Base-by-base conservation (phyloP, 176 grass and related monocot genomes). In the Musa schizocarpa region DNA sequence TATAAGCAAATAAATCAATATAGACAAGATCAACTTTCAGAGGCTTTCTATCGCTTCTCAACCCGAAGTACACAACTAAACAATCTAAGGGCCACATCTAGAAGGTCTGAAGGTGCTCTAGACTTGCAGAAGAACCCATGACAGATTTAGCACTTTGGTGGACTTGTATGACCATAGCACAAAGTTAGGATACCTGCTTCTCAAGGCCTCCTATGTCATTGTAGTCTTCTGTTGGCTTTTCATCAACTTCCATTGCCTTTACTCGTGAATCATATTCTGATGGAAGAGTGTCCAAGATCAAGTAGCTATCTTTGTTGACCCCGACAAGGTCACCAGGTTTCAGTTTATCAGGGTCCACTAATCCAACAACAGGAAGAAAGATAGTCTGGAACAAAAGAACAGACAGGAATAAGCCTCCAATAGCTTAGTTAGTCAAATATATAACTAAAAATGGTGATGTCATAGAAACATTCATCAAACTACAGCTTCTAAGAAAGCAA, bases 161-260 rank as follows among this genome's bases (percentile, higher is more conserved):
- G 8, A 51, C 17, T 21, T 11, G 19, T 11, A 70, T 70, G 34
- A 19, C 21, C 8, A 21, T 20, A 70, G 50, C 34, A 24, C 29
- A 69, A 50, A 51, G 8, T 50, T 21, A 21, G 62, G 63, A 57
- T 85, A 96, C 92, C 89, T 96, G 81, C 66, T 96, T 92, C 61
- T 96, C 92, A 71, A 92, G 92, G 34, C 92, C 92, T 66, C 92
- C 92, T 58, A 96, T 88, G 57, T 96, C 89, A 88, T 92, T 96
- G 79, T 96, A 96, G 79, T 92, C 89, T 81, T 96, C 87, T 0
- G 87, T 96, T 26, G 92, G 92, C 63, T 96, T 96, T 85, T 96
- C 92, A 84, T 96, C 87, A 23, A 89, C 89, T 74, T 96, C 89
- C 92, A 96, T 92, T 74, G 85, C 89, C 85, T 96, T 96, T 9